Evolutionary conservation across 352 stramenopile genomes (phyloP).

Genomic region (Globisporangium alternatum): DNA sequence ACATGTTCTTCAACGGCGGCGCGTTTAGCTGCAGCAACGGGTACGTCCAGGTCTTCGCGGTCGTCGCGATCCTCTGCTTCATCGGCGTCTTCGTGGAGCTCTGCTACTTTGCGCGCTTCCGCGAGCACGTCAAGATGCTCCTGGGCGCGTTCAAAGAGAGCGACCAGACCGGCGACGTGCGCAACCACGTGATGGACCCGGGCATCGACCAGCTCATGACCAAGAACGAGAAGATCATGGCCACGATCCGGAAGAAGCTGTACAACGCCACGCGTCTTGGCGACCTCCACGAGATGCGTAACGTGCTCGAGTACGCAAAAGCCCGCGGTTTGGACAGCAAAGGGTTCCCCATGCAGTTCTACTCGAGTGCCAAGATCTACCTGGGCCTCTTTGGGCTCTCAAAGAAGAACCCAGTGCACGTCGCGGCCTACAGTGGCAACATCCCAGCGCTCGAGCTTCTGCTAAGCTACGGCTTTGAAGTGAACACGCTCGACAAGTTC

Average conservation of each 20-base stretch:
- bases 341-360: constrained; percentile 62
- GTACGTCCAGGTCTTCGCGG: constrained; percentile 53
- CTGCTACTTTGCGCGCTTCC: constrained; percentile 70
- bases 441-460: constrained; percentile 64
- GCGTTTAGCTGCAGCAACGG: constrained; percentile 52
- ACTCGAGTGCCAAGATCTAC: constrained; percentile 44
- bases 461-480: constrained; percentile 44
- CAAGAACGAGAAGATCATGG: constrained; percentile 48
- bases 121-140: constrained; percentile 84
- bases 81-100: constrained; percentile 60
- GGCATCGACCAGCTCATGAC: constrained; percentile 57
- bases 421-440: constrained; percentile 75
- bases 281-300: constrained; percentile 60
- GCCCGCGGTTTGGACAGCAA: constrained; percentile 35
- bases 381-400: constrained; percentile 59
- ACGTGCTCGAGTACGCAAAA: constrained; percentile 53
- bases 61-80: constrained; percentile 55
- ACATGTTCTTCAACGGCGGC: constrained; percentile 81
- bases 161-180: constrained; percentile 71
- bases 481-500: constrained; percentile 77
- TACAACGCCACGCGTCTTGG: constrained; percentile 72
- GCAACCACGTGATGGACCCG: constrained; percentile 56
- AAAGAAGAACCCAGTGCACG: constrained; percentile 77
- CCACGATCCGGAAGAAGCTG: constrained; percentile 57
- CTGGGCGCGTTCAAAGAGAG: constrained; percentile 78